Evolutionary conservation across 2,329 filamentous ascomycete genomes (phyloP).

Genomic region (Colletotrichum sp.): DNA sequence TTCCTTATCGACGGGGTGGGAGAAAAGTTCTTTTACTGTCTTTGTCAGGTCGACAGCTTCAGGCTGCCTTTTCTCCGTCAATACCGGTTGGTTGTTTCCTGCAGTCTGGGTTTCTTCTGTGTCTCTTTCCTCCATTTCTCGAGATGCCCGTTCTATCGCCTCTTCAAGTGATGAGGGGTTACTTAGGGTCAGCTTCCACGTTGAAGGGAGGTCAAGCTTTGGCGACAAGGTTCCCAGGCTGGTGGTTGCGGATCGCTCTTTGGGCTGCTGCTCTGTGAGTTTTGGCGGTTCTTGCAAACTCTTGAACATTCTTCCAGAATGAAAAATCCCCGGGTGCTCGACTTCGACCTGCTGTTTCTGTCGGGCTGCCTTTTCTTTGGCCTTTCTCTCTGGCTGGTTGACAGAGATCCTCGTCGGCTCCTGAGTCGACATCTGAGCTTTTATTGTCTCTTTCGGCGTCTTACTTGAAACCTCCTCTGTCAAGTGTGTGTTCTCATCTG

Average conservation of each 20-base stretch:
- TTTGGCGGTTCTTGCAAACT: background rate
- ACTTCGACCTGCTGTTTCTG: background rate
- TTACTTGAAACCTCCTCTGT: background rate
- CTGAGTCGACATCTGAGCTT: background rate
- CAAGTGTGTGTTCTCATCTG: background rate
- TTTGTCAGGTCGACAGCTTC: background rate
- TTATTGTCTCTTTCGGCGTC: background rate
- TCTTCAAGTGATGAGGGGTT: slow-evolving; percentile 34
- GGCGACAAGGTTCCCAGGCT: background rate
- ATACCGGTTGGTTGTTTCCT: background rate
- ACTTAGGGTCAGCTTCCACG: slow-evolving; percentile 30
- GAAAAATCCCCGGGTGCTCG: background rate
- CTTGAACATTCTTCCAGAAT: background rate
- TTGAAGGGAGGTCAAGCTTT: slow-evolving; percentile 31
- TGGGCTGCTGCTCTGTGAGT: background rate
- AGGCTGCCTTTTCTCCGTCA: background rate
- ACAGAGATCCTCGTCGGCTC: slow-evolving; percentile 8
- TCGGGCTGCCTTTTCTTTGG: slow-evolving; percentile 21
- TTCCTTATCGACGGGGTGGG: background rate
- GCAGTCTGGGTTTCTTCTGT: background rate
- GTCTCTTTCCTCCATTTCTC: slow-evolving; percentile 28
- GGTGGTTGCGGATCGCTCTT: background rate
- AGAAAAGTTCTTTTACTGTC: background rate
- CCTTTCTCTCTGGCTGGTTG: slow-evolving; percentile 20
- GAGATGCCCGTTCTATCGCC: slow-evolving; percentile 32